A percentile compares a stretch with the other conserved stretches of the same genome.
phyloP scores from a whole-genome alignment of 352 stramenopile genomes.

The Pilasporangium apinafurcum region DNA sequence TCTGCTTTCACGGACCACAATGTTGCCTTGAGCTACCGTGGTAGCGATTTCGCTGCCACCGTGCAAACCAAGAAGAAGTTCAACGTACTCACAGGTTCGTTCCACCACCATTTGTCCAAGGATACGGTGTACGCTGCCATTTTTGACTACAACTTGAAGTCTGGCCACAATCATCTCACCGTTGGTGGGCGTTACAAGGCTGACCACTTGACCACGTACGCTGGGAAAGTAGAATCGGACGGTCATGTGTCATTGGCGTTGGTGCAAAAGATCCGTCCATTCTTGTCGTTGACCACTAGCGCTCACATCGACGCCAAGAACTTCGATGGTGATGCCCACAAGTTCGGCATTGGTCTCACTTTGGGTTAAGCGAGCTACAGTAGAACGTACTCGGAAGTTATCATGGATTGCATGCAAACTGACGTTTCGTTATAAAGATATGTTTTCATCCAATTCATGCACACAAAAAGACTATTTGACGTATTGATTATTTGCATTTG shows the following conservation, averaged over 20 bases:
- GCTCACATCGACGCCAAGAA: slow-evolving; percentile 89
- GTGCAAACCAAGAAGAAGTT: slow-evolving; percentile 87
- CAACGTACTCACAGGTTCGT: slow-evolving; percentile 72
- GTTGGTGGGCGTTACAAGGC: slow-evolving; percentile 80
- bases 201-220: slow-evolving; percentile 78
- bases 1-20: slow-evolving; percentile 81
- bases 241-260: slow-evolving; percentile 81
- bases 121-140: slow-evolving; percentile 83
- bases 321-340: slow-evolving; percentile 87
- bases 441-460: neutral
- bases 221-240: slow-evolving; percentile 83
- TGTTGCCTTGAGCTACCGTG: slow-evolving; percentile 71
- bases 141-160: slow-evolving; percentile 89
- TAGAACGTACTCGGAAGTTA: no score
- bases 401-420: no score
- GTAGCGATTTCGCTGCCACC: slow-evolving; percentile 67
- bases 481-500: no score
- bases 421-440: no score
- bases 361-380: slow-evolving; percentile 57
- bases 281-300: slow-evolving; percentile 77
- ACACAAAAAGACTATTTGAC: neutral
- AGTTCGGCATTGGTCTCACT: slow-evolving; percentile 87
- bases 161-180: slow-evolving; percentile 70
- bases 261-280: slow-evolving; percentile 83
- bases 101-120: slow-evolving; percentile 76